Evolutionary conservation across 441 rosid species (phyloP).

Genomic region (Pelargonium cotyledonis): DNA sequence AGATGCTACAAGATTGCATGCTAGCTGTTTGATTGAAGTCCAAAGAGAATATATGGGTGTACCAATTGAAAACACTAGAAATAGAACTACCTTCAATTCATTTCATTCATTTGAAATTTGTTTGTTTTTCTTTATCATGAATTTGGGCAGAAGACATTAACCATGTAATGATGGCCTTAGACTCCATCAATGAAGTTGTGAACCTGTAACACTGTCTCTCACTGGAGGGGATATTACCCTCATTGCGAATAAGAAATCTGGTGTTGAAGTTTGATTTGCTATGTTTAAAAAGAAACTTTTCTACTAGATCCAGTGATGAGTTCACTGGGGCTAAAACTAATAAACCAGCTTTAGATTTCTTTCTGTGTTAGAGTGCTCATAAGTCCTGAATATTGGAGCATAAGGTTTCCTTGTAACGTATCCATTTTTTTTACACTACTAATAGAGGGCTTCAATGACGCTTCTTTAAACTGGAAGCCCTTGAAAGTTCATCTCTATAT

Average conservation of each 20-base stretch:
- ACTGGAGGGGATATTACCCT: neutral
- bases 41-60: neutral
- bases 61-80: neutral
- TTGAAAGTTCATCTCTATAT: neutral
- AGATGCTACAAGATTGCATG: neutral
- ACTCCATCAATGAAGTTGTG: neutral
- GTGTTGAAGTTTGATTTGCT: neutral
- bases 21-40: constrained; percentile 7
- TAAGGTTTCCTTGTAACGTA: neutral
- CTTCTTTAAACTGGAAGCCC: neutral
- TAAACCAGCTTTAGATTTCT: neutral
- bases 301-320: neutral
- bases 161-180: neutral
- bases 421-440: neutral
- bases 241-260: neutral
- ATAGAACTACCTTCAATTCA: neutral
- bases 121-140: neutral
- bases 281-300: neutral
- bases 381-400: neutral
- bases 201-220: neutral
- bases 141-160: neutral
- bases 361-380: neutral
- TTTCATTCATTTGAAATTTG: neutral
- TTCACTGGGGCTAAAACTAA: neutral
- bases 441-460: neutral